Base-by-base conservation (phyloP, 2,329 filamentous ascomycete genomes). In the Cladosporium cucumerinum region DNA sequence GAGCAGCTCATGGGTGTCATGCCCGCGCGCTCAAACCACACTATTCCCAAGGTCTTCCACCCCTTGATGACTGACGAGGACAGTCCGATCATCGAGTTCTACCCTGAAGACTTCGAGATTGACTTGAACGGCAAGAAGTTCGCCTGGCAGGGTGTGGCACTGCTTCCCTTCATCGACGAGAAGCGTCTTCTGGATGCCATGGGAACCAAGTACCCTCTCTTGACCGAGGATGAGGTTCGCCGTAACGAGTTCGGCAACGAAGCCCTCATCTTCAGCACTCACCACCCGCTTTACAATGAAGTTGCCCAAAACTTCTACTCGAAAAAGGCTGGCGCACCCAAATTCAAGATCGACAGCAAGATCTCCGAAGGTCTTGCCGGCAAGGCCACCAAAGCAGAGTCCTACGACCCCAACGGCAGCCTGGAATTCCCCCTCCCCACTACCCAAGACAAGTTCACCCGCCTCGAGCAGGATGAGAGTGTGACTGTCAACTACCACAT, bases 71-170 rank as follows among this genome's bases (percentile, higher is more conserved):
- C 89, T 28, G 84, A 96, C 11, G 84, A 90, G 16, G 87, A 96
- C 54, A 97, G 93, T 73, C 88, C 93, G 57, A 98, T 99, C 71
- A 92, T 97, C 69, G 94, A 99, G 76, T 99, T 99, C 77, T 99
- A 99, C 72, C 96, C 96, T 0, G 90, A 93, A 73, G 92, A 97
- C 26, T 99, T 99, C 72, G 87, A 90, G 18, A 86, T 98, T 61
- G 95, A 99, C 77, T 80, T 98, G 49, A 99, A 99, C 70, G 95
- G 95, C 63, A 98, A 98, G 82, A 99, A 98, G 76, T 96, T 97
- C 80, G 92, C 93, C 0, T 99, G 96, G 95, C 94, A 98, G 77
- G 95, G 95, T 68, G 90, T 99, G 61, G 93, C 92, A 2, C 82
- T 99, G 23, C 84, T 99, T 36, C 95, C 95, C 0, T 99, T 98